Evolutionary conservation across 768 basidiomycete species (phyloP).

Genomic region (Lanmaoa pseudosensibilis): DNA sequence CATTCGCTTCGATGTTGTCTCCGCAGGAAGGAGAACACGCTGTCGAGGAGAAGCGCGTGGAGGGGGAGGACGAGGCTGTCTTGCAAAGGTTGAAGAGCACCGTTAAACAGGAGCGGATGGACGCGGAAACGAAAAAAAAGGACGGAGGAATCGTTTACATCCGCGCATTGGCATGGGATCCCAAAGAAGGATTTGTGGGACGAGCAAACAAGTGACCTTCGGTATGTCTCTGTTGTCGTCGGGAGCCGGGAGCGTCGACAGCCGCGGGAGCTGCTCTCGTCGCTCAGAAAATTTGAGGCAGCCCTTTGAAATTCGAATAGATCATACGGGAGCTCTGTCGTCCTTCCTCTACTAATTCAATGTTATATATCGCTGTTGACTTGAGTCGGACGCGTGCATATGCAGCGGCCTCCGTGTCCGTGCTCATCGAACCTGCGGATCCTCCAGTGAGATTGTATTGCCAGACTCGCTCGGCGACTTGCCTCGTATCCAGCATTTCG

Average conservation of each 20-base stretch:
- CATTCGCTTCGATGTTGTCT: slow-evolving; percentile 24
- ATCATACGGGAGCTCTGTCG: slow-evolving; percentile 11
- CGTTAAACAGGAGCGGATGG: slow-evolving; percentile 19
- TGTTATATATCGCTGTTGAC: neutral
- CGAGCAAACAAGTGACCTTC: slow-evolving; percentile 23
- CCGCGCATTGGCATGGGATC: slow-evolving; percentile 29
- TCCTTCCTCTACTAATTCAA: neutral
- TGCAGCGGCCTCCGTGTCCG: neutral
- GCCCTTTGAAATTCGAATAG: slow-evolving; percentile 27
- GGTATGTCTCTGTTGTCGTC: slow-evolving; percentile 24
- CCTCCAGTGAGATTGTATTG: neutral
- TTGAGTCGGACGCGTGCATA: neutral
- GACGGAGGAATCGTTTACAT: slow-evolving; percentile 29
- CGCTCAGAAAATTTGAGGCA: slow-evolving; percentile 25
- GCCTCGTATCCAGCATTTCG: slow-evolving; percentile 9
- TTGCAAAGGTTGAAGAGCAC: slow-evolving; percentile 4
- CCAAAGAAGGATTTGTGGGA: slow-evolving; percentile 21
- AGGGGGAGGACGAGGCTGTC: slow-evolving; percentile 1
- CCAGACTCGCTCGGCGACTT: neutral
- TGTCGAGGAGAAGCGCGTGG: slow-evolving; percentile 11
- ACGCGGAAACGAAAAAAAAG: slow-evolving; percentile 33
- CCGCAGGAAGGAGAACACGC: slow-evolving; percentile 4
- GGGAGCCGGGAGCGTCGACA: slow-evolving; percentile 26
- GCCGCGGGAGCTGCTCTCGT: slow-evolving; percentile 22
- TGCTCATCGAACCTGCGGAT: slow-evolving; percentile 3